Base-by-base conservation (phyloP, 306 rosid species). In the Purshia tridentata region DNA sequence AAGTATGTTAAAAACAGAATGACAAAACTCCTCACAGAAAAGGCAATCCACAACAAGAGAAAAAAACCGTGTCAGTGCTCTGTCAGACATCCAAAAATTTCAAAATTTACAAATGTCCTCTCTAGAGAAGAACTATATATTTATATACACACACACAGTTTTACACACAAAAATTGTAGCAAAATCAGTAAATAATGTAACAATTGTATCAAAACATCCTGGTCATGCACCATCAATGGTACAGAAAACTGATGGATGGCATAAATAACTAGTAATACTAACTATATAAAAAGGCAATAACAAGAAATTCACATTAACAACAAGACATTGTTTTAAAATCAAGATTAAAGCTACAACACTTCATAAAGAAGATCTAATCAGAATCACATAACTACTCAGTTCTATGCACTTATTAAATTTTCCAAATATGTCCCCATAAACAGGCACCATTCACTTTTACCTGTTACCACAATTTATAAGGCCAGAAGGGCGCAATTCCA, bases 381-480 rank as follows among this genome's bases (percentile, higher is more conserved):
- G 49, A 66, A 65, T 52, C 57, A 56, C 42, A 54, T 35, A 46
- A 68, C 72, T 46, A 61, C 67, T 54, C 51, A 77, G 11, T 72
- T 62, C 65, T 51, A 51, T 41, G 67, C 58, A 68, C 56, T 69
- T 55, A 29, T 42, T 47, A 51, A 29, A 11, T 45, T 41, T 54
- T 45, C 8, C 42, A 60, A 70, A 19, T 15, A 29, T 9, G 50
- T 52, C 73, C 61, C 40, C 55, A 29, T 49, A 55, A 72, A 69
- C 22, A 63, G 47, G 37, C 58, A 62, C 77, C 22, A 70, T 51
- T 53, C 53, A 39, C 61, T 45, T 22, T 84, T 88, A 94, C 98
- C 98, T 94, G 86, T 94, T 94, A 64, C 98, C 98, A 77, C 94
- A 85, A 69, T 94, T 94, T 72, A 81, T 51, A 81, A 94, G 96